Conservation (phyloP, 331 rosid species). For the Stylosanthes scabra region DNA sequence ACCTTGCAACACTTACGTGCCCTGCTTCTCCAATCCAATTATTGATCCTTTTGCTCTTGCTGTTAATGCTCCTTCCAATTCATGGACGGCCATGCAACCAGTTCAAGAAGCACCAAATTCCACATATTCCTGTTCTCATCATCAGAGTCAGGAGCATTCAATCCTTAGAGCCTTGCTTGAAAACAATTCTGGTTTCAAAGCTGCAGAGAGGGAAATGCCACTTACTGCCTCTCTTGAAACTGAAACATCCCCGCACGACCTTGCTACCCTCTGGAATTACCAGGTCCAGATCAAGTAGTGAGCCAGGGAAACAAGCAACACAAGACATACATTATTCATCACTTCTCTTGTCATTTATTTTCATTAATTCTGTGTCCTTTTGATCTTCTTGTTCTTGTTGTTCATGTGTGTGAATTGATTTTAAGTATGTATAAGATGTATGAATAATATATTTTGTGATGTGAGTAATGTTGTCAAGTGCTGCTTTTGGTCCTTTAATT, state of each 20-base stretch:
- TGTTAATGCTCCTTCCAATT: too few species aligned
- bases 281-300: slow-evolving; percentile 14
- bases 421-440: slow-evolving; percentile 35
- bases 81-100: too few species aligned
- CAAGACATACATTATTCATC: neutral
- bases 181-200: slow-evolving; percentile 41
- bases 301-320: neutral
- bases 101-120: too few species aligned
- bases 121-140: slow-evolving; percentile 18
- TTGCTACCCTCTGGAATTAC: slow-evolving; percentile 62
- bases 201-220: too few species aligned
- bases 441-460: slow-evolving; percentile 39
- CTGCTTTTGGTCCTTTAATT: too few species aligned
- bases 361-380: neutral
- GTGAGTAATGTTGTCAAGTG: neutral
- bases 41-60: too few species aligned
- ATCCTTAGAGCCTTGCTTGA: slow-evolving; percentile 55
- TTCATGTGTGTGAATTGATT: slow-evolving; percentile 26
- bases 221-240: too few species aligned
- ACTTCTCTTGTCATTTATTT: slow-evolving; percentile 12
- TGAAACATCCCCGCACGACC: slow-evolving; percentile 17
- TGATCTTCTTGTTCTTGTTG: too few species aligned
- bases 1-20: slow-evolving; percentile 77
- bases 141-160: slow-evolving; percentile 53
- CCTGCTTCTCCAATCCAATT: slow-evolving; percentile 97